Evolutionary conservation across 768 basidiomycete genomes (phyloP).

Genomic region (Boletus patriciae): DNA sequence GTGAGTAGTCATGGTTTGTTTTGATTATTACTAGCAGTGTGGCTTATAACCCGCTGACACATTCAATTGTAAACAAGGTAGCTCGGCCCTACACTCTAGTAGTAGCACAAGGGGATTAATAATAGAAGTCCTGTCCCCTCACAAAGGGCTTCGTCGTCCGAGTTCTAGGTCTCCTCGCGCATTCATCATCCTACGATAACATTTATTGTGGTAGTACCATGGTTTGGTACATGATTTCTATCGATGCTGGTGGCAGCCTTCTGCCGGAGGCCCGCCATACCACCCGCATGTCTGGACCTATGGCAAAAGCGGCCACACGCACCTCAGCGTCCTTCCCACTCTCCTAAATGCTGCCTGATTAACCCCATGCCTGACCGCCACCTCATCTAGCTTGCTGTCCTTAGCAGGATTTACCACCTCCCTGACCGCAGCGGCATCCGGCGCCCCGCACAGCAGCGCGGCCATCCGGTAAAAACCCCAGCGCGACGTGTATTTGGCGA

Average conservation of each 20-base stretch:
- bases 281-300: slow-evolving; percentile 5
- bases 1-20: neutral
- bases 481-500: slow-evolving; percentile 8
- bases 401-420: slow-evolving; percentile 11
- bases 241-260: neutral
- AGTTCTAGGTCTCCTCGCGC: too few relatives aligned
- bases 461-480: slow-evolving; percentile 10
- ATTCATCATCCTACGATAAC: too few relatives aligned
- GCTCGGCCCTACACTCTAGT: too few relatives aligned
- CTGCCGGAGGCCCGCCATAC: neutral
- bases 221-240: too few relatives aligned
- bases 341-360: slow-evolving; percentile 4
- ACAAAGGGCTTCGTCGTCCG: too few relatives aligned
- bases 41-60: too few relatives aligned
- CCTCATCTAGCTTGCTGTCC: slow-evolving; percentile 7
- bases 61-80: too few relatives aligned
- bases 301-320: slow-evolving; percentile 9
- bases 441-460: slow-evolving; percentile 4
- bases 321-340: slow-evolving; percentile 5
- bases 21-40: too few relatives aligned
- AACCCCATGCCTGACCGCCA: slow-evolving; percentile 2
- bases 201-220: too few relatives aligned
- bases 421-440: slow-evolving; percentile 5
- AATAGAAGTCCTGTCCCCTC: too few relatives aligned
- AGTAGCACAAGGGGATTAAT: too few relatives aligned